Conservation (phyloP, 176 grass and related monocot genomes). For the Musa acuminata region DNA sequence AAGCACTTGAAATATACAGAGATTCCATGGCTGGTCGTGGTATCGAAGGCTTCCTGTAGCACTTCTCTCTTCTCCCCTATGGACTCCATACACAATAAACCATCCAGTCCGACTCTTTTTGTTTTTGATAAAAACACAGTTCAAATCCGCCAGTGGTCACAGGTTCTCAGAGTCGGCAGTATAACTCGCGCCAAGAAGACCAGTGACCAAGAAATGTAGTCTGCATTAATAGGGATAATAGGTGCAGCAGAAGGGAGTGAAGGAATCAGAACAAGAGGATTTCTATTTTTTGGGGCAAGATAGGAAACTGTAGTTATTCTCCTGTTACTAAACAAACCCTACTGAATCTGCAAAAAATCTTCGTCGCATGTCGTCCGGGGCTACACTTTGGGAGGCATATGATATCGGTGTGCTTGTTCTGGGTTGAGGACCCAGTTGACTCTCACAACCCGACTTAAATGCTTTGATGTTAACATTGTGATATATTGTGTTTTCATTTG, state of each 20-base stretch:
- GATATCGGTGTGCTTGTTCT: no score
- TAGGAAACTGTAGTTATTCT: no score
- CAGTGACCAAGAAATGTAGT: neutral
- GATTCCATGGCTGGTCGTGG: conserved; percentile 36
- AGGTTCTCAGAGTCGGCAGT: neutral
- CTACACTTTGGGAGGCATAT: no score
- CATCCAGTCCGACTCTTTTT: neutral
- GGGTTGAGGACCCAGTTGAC: no score
- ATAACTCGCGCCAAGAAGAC: neutral
- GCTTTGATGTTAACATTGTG: no score
- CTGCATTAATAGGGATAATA: neutral
- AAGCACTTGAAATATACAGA: conserved; percentile 61
- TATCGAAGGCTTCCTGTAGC: conserved; percentile 79
- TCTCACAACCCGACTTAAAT: no score
- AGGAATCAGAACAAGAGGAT: no score
- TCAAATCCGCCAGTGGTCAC: neutral
- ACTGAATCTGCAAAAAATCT: no score
- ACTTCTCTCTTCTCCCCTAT: neutral
- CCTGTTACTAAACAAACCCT: no score
- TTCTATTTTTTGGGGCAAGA: no score
- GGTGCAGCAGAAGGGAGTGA: neutral
- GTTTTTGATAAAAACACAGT: neutral
- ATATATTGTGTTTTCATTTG: no score
- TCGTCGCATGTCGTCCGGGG: no score
- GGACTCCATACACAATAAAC: neutral